Conservation (phyloP, 2,329 filamentous ascomycete genomes). For the Botrytis squamosa region DNA sequence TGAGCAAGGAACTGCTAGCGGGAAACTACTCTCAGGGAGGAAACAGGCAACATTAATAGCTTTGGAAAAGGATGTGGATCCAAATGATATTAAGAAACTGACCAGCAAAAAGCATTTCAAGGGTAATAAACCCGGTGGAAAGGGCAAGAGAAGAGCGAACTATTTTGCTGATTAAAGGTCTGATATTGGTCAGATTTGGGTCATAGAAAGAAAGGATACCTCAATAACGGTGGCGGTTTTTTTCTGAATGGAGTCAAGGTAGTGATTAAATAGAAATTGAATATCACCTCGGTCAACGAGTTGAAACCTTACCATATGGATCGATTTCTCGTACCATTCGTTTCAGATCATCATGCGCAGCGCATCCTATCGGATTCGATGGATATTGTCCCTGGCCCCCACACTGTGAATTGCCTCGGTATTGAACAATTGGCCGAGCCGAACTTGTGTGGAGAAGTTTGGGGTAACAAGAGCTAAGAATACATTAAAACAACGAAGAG, state of each 20-base stretch:
- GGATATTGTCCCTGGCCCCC: background rate
- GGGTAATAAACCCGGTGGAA: constrained; percentile 61
- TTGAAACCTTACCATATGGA: background rate
- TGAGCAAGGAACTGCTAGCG: constrained; percentile 65
- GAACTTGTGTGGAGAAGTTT: constrained; percentile 29
- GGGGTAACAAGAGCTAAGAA: constrained; percentile 17
- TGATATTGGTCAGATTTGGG: constrained; percentile 16
- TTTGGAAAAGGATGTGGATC: constrained; percentile 80
- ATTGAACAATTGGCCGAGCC: constrained; percentile 22
- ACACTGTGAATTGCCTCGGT: constrained; percentile 28
- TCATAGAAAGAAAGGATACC: constrained; percentile 21
- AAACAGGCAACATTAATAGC: constrained; percentile 81
- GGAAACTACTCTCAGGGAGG: constrained; percentile 74
- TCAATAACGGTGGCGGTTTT: constrained; percentile 16
- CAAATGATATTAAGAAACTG: constrained; percentile 66
- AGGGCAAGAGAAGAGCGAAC: constrained; percentile 43
- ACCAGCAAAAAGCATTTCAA: constrained; percentile 93
- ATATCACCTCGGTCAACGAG: background rate
- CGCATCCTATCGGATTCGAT: background rate
- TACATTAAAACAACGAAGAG: background rate
- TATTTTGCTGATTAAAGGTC: constrained; percentile 38
- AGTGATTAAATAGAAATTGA: constrained; percentile 12
- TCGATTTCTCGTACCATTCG: constrained; percentile 1
- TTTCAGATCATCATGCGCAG: background rate
- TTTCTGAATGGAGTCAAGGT: constrained; percentile 15